phyloP scores from a whole-genome alignment of 106 monocot species.

The Dactylorhiza incarnata region DNA sequence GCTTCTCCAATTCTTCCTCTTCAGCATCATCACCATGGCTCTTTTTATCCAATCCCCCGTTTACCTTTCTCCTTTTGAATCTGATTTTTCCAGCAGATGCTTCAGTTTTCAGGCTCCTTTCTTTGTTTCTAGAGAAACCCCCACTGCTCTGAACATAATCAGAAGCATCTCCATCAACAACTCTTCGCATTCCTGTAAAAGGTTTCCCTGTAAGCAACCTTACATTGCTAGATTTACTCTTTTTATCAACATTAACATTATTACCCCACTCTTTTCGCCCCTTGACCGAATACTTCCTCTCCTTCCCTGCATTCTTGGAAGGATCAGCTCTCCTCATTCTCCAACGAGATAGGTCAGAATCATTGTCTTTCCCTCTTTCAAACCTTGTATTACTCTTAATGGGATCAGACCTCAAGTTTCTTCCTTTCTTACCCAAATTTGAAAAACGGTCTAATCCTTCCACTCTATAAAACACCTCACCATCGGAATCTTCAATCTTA shows the following conservation, averaged over 20 bases:
- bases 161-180: conserved; percentile 8
- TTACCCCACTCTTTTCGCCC: background rate
- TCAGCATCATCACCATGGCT: background rate
- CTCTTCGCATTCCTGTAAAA: conserved; percentile 1
- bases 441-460: background rate
- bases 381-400: background rate
- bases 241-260: background rate
- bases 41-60: background rate
- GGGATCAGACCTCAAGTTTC: background rate
- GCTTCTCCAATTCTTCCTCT: conserved; percentile 8
- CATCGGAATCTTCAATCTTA: background rate
- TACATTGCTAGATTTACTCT: conserved; percentile 1
- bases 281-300: background rate
- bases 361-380: background rate
- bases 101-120: background rate
- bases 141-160: conserved; percentile 2
- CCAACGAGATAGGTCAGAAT: background rate
- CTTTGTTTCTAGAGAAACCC: background rate
- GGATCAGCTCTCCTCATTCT: conserved; percentile 6
- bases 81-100: background rate
- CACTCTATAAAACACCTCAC: background rate
- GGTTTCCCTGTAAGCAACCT: conserved; percentile 5
- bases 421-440: background rate
- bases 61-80: conserved; percentile 2
- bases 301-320: conserved; percentile 2